A percentile compares a stretch with the other conserved stretches of the same genome.
Conservation (phyloP, 192 early-diverging fungal genomes). For the Spizellomyces sp. region DNA sequence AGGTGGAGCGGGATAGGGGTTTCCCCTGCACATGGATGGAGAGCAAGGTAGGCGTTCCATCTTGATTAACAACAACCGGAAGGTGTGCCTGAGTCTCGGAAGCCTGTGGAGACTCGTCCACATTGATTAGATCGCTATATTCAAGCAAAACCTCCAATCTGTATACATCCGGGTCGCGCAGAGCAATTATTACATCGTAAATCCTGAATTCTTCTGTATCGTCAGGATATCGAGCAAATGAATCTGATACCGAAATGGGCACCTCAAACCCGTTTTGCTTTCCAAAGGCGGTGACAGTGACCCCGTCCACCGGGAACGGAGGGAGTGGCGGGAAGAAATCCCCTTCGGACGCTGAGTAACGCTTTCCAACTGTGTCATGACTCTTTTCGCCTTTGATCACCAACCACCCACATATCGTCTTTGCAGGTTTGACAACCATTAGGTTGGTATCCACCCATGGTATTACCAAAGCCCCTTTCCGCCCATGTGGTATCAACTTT, state of each 20-base stretch:
- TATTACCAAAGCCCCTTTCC: conserved; percentile 10
- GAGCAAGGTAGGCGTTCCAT: background rate
- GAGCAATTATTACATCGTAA: conserved; percentile 2
- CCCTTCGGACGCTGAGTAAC: background rate
- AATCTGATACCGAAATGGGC: background rate
- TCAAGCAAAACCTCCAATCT: conserved; percentile 16
- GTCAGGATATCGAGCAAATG: background rate
- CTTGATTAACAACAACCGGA: conserved; percentile 12
- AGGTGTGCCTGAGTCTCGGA: background rate
- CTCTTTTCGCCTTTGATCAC: conserved; percentile 11
- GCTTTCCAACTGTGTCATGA: background rate
- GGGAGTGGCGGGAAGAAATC: background rate
- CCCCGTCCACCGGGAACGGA: conserved; percentile 7
- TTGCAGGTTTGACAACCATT: background rate
- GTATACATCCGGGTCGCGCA: conserved; percentile 25
- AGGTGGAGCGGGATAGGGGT: conserved; percentile 14
- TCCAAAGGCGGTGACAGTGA: conserved; percentile 12
- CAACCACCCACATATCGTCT: conserved; percentile 23
- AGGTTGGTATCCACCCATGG: conserved; percentile 8
- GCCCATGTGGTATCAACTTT: background rate
- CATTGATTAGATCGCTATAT: conserved; percentile 5
- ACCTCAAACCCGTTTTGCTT: conserved; percentile 15
- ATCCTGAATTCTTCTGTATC: conserved; percentile 6
- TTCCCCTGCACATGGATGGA: conserved; percentile 12
- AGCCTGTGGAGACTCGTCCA: background rate